Base-by-base conservation (phyloP, 192 early-diverging fungal genomes). In the Coemansia asiatica region DNA sequence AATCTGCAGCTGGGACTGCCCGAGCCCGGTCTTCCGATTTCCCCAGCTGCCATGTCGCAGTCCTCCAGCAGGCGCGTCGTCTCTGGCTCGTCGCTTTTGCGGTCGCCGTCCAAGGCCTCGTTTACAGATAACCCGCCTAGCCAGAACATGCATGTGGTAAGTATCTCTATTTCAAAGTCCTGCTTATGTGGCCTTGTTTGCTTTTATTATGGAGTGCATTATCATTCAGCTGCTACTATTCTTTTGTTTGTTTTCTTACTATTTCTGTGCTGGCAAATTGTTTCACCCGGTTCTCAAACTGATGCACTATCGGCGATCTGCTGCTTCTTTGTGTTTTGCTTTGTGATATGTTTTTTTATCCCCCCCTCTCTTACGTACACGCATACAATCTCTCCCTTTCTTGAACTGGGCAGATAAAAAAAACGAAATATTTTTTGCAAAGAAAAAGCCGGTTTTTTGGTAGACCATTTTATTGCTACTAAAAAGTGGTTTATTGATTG, bases 81-180 rank as follows among this genome's bases (percentile, higher is more conserved):
- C 18, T 81, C 78, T 19, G 78, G 78, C 40, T 81, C 78, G 58
- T 75, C 73, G 69, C 53, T 81, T 63, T 33, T 81, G 67, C 72
- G 78, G 55, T 75, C 78, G 54, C 78, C 78, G 18, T 81, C 78
- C 56, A 81, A 75, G 44, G 69, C 64, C 6, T 75, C 78, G 10
- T 75, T 81, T 35, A 60, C 57, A 54, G 78, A 81, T 47, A 44
- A 63, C 33, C 78, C 71, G 66, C 60, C 78, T n/a, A 63, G 65
- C 29, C 78, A 64, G 54, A 74, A 71, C 69, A 68, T 81, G 78
- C 78, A 75, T 25, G 60, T 73, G 49, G 72, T 75, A 72, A 79
- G 78, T 81, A 69, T 28, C 26, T 46, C 9, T 57, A 21, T 10
- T 22, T 49, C 47, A 49, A 19, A 49, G 47, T 2, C 47, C n/a